phyloP scores from a whole-genome alignment of 768 basidiomycete species.

The Leccinum variicolor region DNA sequence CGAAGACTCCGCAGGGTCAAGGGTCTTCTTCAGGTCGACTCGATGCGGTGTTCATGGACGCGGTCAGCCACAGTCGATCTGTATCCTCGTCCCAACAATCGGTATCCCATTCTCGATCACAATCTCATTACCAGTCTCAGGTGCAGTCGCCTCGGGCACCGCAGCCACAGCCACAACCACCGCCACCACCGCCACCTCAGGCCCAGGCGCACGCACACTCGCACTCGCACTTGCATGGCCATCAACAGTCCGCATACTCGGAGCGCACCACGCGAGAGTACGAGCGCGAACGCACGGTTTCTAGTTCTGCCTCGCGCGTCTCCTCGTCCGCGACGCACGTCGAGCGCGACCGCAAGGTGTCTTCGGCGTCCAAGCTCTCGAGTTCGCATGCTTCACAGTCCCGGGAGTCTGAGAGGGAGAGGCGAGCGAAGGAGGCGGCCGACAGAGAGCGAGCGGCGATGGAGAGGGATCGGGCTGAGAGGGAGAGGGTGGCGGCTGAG shows the following conservation, averaged over 20 bases:
- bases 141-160: not conserved
- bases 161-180: not conserved
- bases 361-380: constrained; percentile 31
- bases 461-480: constrained; percentile 15
- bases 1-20: constrained; percentile 31
- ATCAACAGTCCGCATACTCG: constrained; percentile 18
- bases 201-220: not conserved
- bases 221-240: not conserved
- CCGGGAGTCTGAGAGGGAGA: constrained; percentile 25
- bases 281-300: constrained; percentile 22
- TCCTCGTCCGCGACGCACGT: constrained; percentile 19
- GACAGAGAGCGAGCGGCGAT: constrained; percentile 15
- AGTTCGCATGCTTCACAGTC: constrained; percentile 29
- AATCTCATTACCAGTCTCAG: constrained; percentile 10
- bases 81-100: constrained; percentile 16
- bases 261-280: constrained; percentile 21
- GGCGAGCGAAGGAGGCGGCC: constrained; percentile 18
- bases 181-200: not conserved
- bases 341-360: constrained; percentile 27
- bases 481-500: constrained; percentile 13
- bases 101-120: constrained; percentile 13
- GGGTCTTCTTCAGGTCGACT: constrained; percentile 27
- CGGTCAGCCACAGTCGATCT: constrained; percentile 25
- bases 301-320: constrained; percentile 24
- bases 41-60: constrained; percentile 28